Base-by-base conservation (phyloP, 2,329 filamentous ascomycete species). In the Aspergillus viridinutans region DNA sequence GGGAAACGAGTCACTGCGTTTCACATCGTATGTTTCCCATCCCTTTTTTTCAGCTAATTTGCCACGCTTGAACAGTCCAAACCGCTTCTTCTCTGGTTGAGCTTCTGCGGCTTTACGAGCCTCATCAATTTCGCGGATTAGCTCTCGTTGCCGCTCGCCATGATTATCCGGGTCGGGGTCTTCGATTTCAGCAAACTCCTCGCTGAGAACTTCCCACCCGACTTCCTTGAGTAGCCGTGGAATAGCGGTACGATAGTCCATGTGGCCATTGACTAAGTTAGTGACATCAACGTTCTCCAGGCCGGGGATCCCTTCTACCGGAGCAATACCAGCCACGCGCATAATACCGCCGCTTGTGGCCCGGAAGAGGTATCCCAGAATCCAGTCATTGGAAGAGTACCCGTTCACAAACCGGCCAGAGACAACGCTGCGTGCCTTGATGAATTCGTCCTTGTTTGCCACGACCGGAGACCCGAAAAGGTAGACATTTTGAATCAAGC, bases 101-200 rank as follows among this genome's bases (percentile, higher is more conserved):
- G 85, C 87, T 67, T 96, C 92, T 3, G 96, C 82, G 67, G 94
- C 86, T 69, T 88, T 92, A 40, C 94, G 85, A 6, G 94, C 94
- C 74, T 96, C 92, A 71, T 97, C 93, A 53, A 99, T 96, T 75
- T 99, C 94, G 66, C 89, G 92, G 71, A 99, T 96, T 45, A 99
- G 83, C 74, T 97, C 93, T 55, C 92, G 84, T 74, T 99, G 94
- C 50, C 92, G 83, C 70, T 91, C 83, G 52, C 85, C 83, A 74
- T 97, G 93, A 64, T 96, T 93, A 0, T 97, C 94, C 0, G 94
- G 94, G 68, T 99, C 94, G 0, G 94, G 92, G 64, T 99, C 94
- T 71, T 97, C 94, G 58, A 99, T 97, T 74, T 99, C 94, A 1
- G 85, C 87, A 69, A 97, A 99, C 71, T 97, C 93, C 65, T 97